Evolutionary conservation across 1,139 yeast genomes (phyloP), one percentile per base, ranked within the genome.

Genomic region (Eremothecium sinecaudum): DNA sequence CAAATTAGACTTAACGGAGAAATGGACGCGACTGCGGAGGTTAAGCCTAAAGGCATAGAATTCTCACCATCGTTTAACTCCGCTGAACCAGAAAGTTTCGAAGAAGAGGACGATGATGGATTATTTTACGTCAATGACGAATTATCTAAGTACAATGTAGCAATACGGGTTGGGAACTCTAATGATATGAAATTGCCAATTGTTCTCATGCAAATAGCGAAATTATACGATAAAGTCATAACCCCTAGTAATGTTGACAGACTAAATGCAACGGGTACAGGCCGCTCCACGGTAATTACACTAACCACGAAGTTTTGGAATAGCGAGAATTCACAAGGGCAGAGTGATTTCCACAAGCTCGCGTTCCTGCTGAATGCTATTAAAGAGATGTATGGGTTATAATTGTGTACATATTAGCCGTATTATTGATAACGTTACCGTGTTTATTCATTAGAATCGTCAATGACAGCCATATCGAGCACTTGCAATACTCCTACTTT

Each of bases 391-490:
- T 54, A 54, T 36, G 24, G 27, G 8, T n/a, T 12, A 10, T 5
- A 18, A 28, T 10, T 15, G 14, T 18, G 31, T 11, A 19, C 12
- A 11, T 8, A 19, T 9, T 19, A 7, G 14, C 14, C n/a, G 24
- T 13, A 20, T 13, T 22, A 9, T n/a, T n/a, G n/a, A n/a, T n/a
- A n/a, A n/a, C n/a, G 17, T 7, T 14, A 16, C 17, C 10, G 10
- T 5, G 11, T 24, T 12, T 13, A 5, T 31, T 51, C 56, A 19
- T 67, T 71, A 14, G 69, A 66, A 40, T 79, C 81, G 45, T 76
- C 77, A 16, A 81, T 67, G 9, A 84, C 95, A 7, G 95, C 93
- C 78, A 84, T 79, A 46, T 86, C 96, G 41, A 90, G 62, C 10
- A 90, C 92, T 53, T 90, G 97, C 5, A 90, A 67, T 1, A 87